Evolutionary conservation across 371 early-diverging fungal genomes (phyloP).

Genomic region (Coemansia sp.): DNA sequence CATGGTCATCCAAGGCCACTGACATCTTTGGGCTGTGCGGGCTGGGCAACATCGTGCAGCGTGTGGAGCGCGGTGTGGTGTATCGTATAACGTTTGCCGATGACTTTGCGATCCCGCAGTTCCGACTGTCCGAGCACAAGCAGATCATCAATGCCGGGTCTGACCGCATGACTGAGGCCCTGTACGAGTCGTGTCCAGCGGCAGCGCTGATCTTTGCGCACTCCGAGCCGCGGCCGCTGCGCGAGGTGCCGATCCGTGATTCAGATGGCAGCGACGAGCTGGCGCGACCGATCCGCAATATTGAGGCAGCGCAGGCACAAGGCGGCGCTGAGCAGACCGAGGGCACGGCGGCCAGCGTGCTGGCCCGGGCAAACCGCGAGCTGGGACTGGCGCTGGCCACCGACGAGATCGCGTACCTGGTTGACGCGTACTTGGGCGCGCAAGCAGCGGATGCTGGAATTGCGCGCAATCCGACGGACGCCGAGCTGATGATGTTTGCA

Average conservation of each 20-base stretch:
- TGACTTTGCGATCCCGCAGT: slow-evolving; percentile 13
- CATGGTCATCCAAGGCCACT: slow-evolving; percentile 99
- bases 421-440: slow-evolving; percentile 75
- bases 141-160: slow-evolving; percentile 64
- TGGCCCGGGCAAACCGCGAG: slow-evolving; percentile 78
- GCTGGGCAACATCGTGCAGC: slow-evolving; percentile 63
- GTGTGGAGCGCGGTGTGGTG: slow-evolving; percentile 86
- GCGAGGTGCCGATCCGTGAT: slow-evolving; percentile 64
- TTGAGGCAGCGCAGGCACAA: slow-evolving; percentile 52
- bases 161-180: slow-evolving; percentile 92
- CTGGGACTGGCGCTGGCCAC: slow-evolving; percentile 90
- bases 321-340: not conserved
- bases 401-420: slow-evolving; percentile 94
- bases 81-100: slow-evolving; percentile 55
- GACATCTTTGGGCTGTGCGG: slow-evolving; percentile 91
- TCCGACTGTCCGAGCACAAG: slow-evolving; percentile 33
- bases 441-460: slow-evolving; percentile 44
- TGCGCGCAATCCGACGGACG: slow-evolving; percentile 91
- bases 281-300: slow-evolving; percentile 86
- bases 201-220: slow-evolving; percentile 72
- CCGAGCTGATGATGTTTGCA: slow-evolving; percentile 98
- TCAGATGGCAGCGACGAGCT: slow-evolving; percentile 84
- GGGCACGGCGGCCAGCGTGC: slow-evolving; percentile 52
- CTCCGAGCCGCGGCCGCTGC: slow-evolving; percentile 73
- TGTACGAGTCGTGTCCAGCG: slow-evolving; percentile 62